Percentiles rank a stretch among this genome's conserved stretches.
phyloP scores from a whole-genome alignment of 2,329 filamentous ascomycete species.

The Monosporascus sp. region DNA sequence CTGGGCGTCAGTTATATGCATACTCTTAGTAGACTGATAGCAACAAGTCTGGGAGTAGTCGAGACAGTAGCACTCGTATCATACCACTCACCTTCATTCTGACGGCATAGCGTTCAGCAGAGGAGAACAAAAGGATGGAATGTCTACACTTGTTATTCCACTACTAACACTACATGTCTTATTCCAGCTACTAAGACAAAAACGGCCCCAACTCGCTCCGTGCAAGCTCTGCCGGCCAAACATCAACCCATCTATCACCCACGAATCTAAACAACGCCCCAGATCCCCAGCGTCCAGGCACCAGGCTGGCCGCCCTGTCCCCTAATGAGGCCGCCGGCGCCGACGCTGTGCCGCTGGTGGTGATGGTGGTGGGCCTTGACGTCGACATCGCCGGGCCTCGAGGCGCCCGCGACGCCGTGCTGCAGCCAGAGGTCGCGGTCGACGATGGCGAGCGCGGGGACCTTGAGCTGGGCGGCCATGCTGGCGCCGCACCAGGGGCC shows the following conservation, averaged over 20 bases:
- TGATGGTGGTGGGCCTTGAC: conserved; percentile 39
- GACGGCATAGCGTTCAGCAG: too few species aligned
- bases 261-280: conserved; percentile 44
- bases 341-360: conserved; percentile 59
- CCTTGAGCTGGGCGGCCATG: conserved; percentile 61
- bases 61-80: too few species aligned
- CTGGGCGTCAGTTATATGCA: too few species aligned
- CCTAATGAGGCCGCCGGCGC: conserved; percentile 45
- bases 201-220: background rate
- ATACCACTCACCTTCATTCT: too few species aligned
- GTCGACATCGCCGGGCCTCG: conserved; percentile 54
- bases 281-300: conserved; percentile 59
- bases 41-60: too few species aligned
- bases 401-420: conserved; percentile 60
- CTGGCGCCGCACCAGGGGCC: conserved; percentile 73
- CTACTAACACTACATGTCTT: too few species aligned
- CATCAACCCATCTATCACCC: background rate
- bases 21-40: too few species aligned
- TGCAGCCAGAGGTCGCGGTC: conserved; percentile 68
- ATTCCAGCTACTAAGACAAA: too few species aligned
- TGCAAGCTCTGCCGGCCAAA: background rate
- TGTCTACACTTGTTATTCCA: background rate
- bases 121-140: background rate
- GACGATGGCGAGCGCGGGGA: conserved; percentile 63
- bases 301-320: conserved; percentile 32